phyloP scores from a whole-genome alignment of 495 filamentous ascomycete genomes.

The Xylaria flabelliformis region DNA sequence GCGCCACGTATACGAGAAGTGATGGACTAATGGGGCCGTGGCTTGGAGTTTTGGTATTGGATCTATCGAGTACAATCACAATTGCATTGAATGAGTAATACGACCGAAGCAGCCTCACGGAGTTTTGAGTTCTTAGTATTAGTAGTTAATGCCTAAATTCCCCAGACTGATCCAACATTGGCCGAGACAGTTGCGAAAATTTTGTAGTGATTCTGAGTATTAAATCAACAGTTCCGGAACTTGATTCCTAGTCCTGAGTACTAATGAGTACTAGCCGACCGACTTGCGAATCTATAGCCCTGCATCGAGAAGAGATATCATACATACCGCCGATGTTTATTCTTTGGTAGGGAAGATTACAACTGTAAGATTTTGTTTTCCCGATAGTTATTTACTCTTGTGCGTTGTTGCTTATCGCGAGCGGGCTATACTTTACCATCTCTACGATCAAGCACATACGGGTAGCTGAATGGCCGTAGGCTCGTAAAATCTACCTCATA shows the following conservation, averaged over 20 bases:
- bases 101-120: background rate
- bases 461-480: background rate
- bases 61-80: background rate
- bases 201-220: background rate
- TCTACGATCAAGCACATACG: too few relatives aligned
- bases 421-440: too few relatives aligned
- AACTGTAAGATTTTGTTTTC: background rate
- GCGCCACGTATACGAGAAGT: background rate
- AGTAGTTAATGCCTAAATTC: too few relatives aligned
- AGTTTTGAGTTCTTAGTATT: background rate
- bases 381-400: background rate
- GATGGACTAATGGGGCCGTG: background rate
- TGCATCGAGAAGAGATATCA: background rate
- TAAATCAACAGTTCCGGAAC: background rate
- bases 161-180: background rate
- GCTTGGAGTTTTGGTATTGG: background rate
- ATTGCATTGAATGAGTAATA: background rate
- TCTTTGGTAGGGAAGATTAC: background rate
- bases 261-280: background rate
- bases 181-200: background rate
- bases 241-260: background rate
- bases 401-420: background rate
- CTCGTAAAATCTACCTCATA: background rate
- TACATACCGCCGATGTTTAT: background rate
- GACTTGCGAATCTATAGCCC: background rate